Conservation (phyloP, 177 flowering plant genomes). For the Telopea speciosissima region DNA sequence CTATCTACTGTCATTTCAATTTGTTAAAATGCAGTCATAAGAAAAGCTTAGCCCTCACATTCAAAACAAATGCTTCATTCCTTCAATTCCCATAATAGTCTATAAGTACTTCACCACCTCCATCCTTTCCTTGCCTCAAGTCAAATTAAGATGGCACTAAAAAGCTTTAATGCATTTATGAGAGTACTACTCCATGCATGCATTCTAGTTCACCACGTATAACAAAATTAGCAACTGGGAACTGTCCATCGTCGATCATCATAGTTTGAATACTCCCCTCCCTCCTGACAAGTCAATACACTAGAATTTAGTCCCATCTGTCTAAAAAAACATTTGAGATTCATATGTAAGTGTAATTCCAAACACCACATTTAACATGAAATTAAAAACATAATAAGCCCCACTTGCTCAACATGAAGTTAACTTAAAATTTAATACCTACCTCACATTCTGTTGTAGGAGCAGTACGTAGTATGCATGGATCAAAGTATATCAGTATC, state of each 20-base stretch:
- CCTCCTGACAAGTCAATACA: constrained; percentile 45
- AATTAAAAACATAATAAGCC: too few relatives aligned
- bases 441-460: too few relatives aligned
- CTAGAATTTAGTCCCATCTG: constrained; percentile 46
- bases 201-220: constrained; percentile 45
- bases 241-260: constrained; percentile 64
- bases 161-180: too few relatives aligned
- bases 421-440: too few relatives aligned
- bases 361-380: too few relatives aligned
- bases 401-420: too few relatives aligned
- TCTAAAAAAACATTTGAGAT: constrained; percentile 24
- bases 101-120: too few relatives aligned
- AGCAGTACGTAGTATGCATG: too few relatives aligned
- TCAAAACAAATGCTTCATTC: not conserved
- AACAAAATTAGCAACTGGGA: constrained; percentile 50
- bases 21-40: not conserved
- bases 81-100: not conserved
- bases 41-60: not conserved
- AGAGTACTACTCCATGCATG: too few relatives aligned
- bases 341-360: not conserved
- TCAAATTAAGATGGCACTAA: too few relatives aligned
- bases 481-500: too few relatives aligned
- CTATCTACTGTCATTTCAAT: not conserved
- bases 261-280: constrained; percentile 59
- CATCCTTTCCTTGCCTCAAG: too few relatives aligned